A percentile compares a stretch with the other conserved stretches of the same genome.
Evolutionary conservation across 2,329 filamentous ascomycete species (phyloP).

Genomic region (Ceratocystis lukuohia): DNA sequence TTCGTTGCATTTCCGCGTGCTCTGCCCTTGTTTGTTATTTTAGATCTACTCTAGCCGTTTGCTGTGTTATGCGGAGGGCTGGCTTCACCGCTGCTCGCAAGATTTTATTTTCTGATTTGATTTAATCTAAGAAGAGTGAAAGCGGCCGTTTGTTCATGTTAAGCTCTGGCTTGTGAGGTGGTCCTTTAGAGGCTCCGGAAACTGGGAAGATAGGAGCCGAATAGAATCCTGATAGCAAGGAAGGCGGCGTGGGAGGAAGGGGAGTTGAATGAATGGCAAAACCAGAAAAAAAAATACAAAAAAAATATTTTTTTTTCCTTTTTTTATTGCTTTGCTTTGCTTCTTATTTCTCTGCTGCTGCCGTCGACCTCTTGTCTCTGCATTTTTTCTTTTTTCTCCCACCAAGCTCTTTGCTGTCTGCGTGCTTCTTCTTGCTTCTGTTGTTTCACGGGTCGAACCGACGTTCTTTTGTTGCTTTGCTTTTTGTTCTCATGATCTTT

Average conservation of each 20-base stretch:
- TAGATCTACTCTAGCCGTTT: no score
- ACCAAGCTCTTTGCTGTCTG: not conserved
- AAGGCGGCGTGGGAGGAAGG: not conserved
- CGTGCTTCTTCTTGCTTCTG: not conserved
- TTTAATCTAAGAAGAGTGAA: not conserved
- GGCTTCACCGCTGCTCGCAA: no score
- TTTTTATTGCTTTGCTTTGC: not conserved
- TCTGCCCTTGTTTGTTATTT: no score
- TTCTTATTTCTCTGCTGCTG: not conserved
- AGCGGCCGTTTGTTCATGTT: not conserved
- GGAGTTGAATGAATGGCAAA: not conserved
- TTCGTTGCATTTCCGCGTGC: not conserved
- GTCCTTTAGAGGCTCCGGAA: conserved; percentile 4
- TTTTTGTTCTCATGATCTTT: not conserved
- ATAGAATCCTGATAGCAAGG: not conserved
- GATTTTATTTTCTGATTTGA: no score
- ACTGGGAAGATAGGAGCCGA: not conserved
- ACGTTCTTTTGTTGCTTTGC: conserved; percentile 16
- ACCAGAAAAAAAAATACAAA: not conserved
- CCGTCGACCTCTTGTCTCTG: not conserved
- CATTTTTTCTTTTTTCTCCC: not conserved
- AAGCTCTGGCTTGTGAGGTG: not conserved
- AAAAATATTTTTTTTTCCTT: not conserved
- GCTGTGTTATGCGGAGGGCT: no score
- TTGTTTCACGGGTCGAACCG: not conserved